Base-by-base conservation (phyloP, 148 eudicot species). In the Vaccinium darrowii region DNA sequence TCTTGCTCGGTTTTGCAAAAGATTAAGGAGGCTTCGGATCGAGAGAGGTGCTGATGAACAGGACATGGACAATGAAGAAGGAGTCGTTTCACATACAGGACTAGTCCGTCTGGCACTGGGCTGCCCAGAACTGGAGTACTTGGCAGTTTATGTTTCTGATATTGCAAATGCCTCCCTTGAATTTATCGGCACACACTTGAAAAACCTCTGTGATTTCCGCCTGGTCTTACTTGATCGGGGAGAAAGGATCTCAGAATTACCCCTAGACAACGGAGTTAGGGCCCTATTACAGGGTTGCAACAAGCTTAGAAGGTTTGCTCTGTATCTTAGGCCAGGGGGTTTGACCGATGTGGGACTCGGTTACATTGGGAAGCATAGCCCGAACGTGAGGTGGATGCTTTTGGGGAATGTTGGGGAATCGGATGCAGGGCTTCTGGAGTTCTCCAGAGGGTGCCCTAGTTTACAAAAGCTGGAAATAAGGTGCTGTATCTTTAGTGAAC, bases 311-410 rank as follows among this genome's bases (percentile, higher is more conserved):
- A 87, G 98, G 77, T 92, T 95, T 83, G 96, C 96, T 53, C 87
- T 94, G 19, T 96, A 94, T 82, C 93, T 96, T 54, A 85, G 98
- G 50, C 91, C 79, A n/a, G 98, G 98, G 21, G 96, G 92, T 27
- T 88, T 96, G 73, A 93, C 93, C 4, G 92, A 96, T 78, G 85
- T 72, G 67, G 98, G 98, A 30, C 95, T 96, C 10, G 1, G 89
- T 43, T 94, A 94, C 81, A 84, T 96, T 12, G 98, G 98, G 43
- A 90, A 82, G 82, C 86, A 85, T 84, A 90, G 98, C 86, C 91
- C 77, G 43, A 94, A 96, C 14, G 90, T 96, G 71, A 91, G 89
- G 85, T 95, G 98, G 98, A 95, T 95, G 95, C 95, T 95, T 77
- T 82, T 95, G 80, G 98, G 94, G 18, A 87, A 82, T 77, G 93